Evolutionary conservation across 768 basidiomycete genomes (phyloP).

Genomic region (Lentinula detonsa): DNA sequence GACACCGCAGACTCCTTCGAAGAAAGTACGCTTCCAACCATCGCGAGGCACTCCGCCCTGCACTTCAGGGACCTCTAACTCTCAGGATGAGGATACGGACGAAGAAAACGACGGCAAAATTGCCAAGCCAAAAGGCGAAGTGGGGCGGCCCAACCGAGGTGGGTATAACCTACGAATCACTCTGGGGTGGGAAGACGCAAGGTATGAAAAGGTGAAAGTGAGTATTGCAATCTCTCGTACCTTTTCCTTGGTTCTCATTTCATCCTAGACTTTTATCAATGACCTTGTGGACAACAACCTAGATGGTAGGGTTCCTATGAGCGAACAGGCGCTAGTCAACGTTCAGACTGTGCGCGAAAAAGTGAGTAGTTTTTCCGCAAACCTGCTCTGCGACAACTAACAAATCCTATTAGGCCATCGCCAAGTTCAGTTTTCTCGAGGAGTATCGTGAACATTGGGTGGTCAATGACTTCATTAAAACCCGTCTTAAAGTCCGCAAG

Average conservation of each 20-base stretch:
- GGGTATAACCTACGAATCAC: neutral
- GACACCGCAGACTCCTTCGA: too few species aligned
- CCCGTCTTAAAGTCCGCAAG: too few species aligned
- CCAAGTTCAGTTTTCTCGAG: too few species aligned
- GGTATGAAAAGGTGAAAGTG: neutral
- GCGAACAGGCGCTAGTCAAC: too few species aligned
- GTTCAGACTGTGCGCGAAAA: too few species aligned
- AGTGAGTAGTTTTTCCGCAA: neutral
- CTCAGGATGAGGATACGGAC: too few species aligned
- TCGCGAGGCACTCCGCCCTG: too few species aligned
- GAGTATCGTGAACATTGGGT: too few species aligned
- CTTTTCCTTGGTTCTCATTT: neutral
- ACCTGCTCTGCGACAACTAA: neutral
- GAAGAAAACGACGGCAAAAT: neutral
- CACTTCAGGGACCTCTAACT: too few species aligned
- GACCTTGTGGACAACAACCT: neutral
- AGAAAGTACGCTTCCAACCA: too few species aligned
- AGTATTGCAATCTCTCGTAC: neutral
- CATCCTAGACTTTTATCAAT: neutral
- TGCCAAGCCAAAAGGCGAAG: neutral
- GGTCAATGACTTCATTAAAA: too few species aligned
- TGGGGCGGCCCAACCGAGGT: neutral
- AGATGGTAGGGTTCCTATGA: neutral
- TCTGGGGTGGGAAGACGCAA: neutral
- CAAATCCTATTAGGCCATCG: too few species aligned